A percentile compares a stretch with the other conserved stretches of the same genome.
Conservation (phyloP, 768 basidiomycete species). For the Russula compacta region DNA sequence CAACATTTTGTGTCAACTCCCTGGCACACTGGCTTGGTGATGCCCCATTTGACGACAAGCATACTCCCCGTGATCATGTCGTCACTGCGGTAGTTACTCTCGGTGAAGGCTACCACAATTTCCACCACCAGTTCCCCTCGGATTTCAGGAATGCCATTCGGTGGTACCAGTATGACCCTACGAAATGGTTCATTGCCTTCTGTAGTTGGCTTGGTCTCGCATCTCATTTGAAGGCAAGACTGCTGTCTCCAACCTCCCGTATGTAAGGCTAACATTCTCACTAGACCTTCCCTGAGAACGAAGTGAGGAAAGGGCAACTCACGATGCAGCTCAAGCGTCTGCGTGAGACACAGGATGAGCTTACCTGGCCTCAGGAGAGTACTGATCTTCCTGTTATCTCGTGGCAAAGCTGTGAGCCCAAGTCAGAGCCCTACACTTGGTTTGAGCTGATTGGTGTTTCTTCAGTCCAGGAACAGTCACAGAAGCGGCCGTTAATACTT, state of each 20-base stretch:
- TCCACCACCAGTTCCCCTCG: slow-evolving; percentile 97
- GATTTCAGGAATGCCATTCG: slow-evolving; percentile 95
- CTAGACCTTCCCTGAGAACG: slow-evolving; percentile 55
- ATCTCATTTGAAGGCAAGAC: slow-evolving; percentile 43
- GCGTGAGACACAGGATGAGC: slow-evolving; percentile 61
- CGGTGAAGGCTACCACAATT: slow-evolving; percentile 97
- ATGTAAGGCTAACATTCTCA: background rate
- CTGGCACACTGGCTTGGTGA: slow-evolving; percentile 96
- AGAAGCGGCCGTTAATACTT: slow-evolving; percentile 73
- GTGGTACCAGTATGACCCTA: slow-evolving; percentile 91
- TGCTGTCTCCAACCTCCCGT: background rate
- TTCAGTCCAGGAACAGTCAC: slow-evolving; percentile 68
- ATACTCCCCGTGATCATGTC: slow-evolving; percentile 83
- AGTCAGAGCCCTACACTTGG: background rate
- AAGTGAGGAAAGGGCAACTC: slow-evolving; percentile 78
- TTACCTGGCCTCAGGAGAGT: slow-evolving; percentile 72
- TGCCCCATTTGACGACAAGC: slow-evolving; percentile 89
- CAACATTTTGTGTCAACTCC: slow-evolving; percentile 95
- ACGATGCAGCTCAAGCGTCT: slow-evolving; percentile 92
- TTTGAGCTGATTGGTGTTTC: slow-evolving; percentile 7
- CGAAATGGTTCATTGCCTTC: slow-evolving; percentile 82
- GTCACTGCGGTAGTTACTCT: slow-evolving; percentile 85
- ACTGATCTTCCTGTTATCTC: slow-evolving; percentile 71
- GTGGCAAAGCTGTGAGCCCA: slow-evolving; percentile 74
- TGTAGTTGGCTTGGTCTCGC: slow-evolving; percentile 50